Evolutionary conservation across 2,329 filamentous ascomycete species (phyloP).

Genomic region (Colletotrichum caudatum): DNA sequence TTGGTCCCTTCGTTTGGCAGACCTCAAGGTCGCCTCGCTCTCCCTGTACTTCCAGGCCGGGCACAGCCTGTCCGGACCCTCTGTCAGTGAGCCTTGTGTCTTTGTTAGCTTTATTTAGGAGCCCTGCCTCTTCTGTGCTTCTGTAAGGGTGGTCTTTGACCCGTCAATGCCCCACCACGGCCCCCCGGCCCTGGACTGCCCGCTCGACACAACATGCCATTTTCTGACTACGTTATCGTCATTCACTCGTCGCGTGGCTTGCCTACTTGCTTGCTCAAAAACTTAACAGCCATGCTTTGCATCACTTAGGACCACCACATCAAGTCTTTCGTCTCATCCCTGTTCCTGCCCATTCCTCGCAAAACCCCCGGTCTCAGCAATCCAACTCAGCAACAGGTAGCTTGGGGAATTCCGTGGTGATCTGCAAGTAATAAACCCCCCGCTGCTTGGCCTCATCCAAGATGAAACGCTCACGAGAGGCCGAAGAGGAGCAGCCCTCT

Average conservation of each 20-base stretch:
- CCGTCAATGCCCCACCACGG: constrained; percentile 36
- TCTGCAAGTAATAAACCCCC: constrained; percentile 39
- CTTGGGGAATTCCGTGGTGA: constrained; percentile 22
- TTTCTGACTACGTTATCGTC: constrained; percentile 9
- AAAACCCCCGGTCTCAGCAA: constrained; percentile 17
- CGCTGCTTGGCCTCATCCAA: constrained; percentile 43
- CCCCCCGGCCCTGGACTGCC: constrained; percentile 25
- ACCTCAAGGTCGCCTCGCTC: neutral
- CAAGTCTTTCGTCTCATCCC: neutral
- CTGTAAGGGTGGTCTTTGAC: constrained; percentile 30
- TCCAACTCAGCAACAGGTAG: constrained; percentile 7
- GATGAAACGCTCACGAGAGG: constrained; percentile 75
- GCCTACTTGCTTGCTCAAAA: constrained; percentile 7
- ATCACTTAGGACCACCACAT: neutral
- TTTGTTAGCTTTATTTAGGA: constrained; percentile 37
- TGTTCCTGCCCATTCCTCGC: constrained; percentile 12
- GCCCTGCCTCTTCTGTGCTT: neutral
- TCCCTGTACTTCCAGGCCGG: constrained; percentile 26
- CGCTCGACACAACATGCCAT: constrained; percentile 25
- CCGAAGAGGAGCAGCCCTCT: constrained; percentile 62
- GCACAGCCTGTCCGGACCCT: constrained; percentile 12
- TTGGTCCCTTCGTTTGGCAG: constrained; percentile 17
- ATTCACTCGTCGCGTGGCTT: neutral
- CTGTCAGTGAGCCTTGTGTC: constrained; percentile 7
- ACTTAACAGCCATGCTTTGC: constrained; percentile 4